Evolutionary conservation across 768 basidiomycete species (phyloP).

Genomic region (Collybia mongolica): DNA sequence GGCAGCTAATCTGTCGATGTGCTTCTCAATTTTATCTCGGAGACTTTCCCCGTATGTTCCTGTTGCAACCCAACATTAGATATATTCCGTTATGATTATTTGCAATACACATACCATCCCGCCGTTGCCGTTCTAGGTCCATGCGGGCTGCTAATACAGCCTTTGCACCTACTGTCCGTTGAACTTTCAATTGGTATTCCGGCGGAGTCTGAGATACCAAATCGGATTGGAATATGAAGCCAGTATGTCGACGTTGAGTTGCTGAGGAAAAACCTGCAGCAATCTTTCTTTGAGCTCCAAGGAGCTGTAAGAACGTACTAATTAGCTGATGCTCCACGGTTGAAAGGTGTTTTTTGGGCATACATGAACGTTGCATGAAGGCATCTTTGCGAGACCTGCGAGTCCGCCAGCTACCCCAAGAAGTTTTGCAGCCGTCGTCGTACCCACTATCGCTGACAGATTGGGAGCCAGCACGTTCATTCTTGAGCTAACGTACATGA

Average conservation of each 20-base stretch:
- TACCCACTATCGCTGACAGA: conserved; percentile 97
- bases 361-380: conserved; percentile 93
- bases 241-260: conserved; percentile 88
- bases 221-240: conserved; percentile 95
- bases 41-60: conserved; percentile 80
- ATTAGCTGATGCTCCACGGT: neutral
- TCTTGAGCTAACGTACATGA: conserved; percentile 98
- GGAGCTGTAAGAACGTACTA: conserved; percentile 50
- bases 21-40: conserved; percentile 88
- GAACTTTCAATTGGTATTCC: conserved; percentile 89
- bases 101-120: conserved; percentile 62
- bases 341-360: conserved; percentile 24
- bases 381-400: conserved; percentile 88
- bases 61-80: conserved; percentile 19
- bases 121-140: conserved; percentile 82
- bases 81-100: neutral
- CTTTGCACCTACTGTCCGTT: conserved; percentile 93
- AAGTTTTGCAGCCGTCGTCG: conserved; percentile 96
- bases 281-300: conserved; percentile 93
- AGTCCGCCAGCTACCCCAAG: conserved; percentile 97
- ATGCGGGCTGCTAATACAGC: conserved; percentile 87
- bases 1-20: conserved; percentile 87
- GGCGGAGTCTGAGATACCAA: conserved; percentile 81
- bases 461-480: conserved; percentile 99
- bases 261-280: conserved; percentile 87